phyloP scores from a whole-genome alignment of 345 rosid genomes.

The Bruguiera sexangula region DNA sequence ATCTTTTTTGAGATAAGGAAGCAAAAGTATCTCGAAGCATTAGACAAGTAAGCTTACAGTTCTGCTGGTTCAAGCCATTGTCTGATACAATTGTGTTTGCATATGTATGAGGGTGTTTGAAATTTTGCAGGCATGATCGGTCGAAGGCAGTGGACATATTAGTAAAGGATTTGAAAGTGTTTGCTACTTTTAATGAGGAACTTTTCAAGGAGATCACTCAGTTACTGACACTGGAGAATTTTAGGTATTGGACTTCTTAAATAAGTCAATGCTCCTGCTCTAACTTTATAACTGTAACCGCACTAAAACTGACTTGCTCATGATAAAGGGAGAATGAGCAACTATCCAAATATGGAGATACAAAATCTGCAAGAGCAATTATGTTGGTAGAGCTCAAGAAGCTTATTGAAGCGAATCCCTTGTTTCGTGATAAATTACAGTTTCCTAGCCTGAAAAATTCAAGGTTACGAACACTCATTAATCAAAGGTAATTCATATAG shows the following conservation, averaged over 20 bases:
- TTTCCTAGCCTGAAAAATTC: conserved; percentile 34
- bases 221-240: conserved; percentile 32
- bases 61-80: background rate
- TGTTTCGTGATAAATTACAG: conserved; percentile 36
- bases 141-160: conserved; percentile 39
- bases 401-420: conserved; percentile 43
- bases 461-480: conserved; percentile 38
- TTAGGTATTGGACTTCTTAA: conserved; percentile 25
- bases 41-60: conserved; percentile 28
- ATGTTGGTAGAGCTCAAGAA: conserved; percentile 36
- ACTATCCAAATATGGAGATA: conserved; percentile 40
- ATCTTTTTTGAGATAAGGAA: conserved; percentile 35
- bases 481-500: conserved; percentile 40
- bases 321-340: conserved; percentile 40
- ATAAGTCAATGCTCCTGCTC: background rate
- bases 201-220: conserved; percentile 37
- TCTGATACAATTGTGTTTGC: background rate
- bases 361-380: conserved; percentile 32
- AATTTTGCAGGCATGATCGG: conserved; percentile 27
- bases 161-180: conserved; percentile 36
- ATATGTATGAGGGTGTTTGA: background rate
- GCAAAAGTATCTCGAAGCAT: conserved; percentile 36
- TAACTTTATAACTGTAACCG: background rate
- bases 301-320: background rate
- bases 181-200: conserved; percentile 18